Evolutionary conservation across 805 yeast species (phyloP).

Genomic region (Kuraishia ogatae): DNA sequence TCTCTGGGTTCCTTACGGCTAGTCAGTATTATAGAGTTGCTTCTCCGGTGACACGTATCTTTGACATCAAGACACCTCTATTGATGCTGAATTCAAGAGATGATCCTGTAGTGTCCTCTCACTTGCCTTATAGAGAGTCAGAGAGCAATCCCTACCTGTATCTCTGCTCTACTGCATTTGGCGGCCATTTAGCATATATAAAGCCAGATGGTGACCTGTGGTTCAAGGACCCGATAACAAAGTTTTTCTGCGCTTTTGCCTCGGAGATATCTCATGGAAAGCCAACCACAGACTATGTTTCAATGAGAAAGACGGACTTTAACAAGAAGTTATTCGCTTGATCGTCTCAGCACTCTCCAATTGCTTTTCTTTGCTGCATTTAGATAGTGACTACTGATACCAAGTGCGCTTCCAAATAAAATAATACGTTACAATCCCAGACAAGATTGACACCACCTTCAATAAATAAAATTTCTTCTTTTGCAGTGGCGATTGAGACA

Average conservation of each 20-base stretch:
- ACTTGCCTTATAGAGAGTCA: slow-evolving; percentile 43
- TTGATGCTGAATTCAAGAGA: slow-evolving; percentile 53
- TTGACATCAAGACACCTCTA: slow-evolving; percentile 52
- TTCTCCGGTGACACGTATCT: slow-evolving; percentile 48
- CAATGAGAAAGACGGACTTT: neutral
- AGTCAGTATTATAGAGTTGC: slow-evolving; percentile 58
- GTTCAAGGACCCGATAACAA: slow-evolving; percentile 33
- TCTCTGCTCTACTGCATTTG: slow-evolving; percentile 50
- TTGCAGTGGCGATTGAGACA: too few relatives aligned
- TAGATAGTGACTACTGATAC: neutral
- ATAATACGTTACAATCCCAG: too few relatives aligned
- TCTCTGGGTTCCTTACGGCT: slow-evolving; percentile 57
- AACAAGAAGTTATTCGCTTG: neutral
- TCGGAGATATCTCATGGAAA: slow-evolving; percentile 4
- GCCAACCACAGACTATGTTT: neutral
- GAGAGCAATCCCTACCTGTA: slow-evolving; percentile 48
- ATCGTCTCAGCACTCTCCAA: neutral
- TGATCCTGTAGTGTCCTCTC: slow-evolving; percentile 56
- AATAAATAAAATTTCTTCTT: too few relatives aligned
- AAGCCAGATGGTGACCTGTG: slow-evolving; percentile 36
- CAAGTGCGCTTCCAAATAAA: too few relatives aligned
- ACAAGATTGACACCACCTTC: too few relatives aligned
- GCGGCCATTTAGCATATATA: slow-evolving; percentile 61
- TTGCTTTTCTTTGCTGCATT: neutral
- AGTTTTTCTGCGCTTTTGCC: slow-evolving; percentile 30